These are phyloP conservation scores for Boletus coccyginus DNA, from an alignment of 768 basidiomycete genomes.

Conservation along the genomic window DNA sequence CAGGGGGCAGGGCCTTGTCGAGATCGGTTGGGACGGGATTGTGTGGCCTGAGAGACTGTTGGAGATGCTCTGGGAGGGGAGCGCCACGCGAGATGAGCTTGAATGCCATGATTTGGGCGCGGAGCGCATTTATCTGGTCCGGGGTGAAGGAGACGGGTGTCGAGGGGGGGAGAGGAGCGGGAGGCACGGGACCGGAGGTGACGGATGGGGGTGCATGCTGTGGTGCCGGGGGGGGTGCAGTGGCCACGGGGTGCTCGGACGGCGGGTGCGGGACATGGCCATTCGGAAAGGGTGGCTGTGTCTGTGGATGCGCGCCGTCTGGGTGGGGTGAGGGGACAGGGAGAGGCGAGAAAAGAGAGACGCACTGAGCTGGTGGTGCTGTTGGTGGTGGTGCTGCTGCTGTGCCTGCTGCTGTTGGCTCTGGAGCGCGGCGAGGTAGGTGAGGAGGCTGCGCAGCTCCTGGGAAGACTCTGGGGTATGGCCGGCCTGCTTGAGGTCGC, in stretches of 20 bases:
- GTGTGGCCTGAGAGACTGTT: conserved; percentile 65
- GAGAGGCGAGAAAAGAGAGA: neutral
- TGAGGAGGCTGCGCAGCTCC: conserved; percentile 42
- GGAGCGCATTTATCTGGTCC: conserved; percentile 73
- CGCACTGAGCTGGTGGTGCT: conserved; percentile 34
- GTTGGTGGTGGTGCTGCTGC: conserved; percentile 26
- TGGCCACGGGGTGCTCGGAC: conserved; percentile 5
- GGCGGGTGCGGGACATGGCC: conserved; percentile 42
- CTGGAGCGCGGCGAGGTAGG: conserved; percentile 35
- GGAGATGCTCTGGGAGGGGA: conserved; percentile 66
- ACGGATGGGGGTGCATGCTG: conserved; percentile 38
- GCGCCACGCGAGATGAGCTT: conserved; percentile 64
- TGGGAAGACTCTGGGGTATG: conserved; percentile 42
- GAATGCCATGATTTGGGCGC: conserved; percentile 81
- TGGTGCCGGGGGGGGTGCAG: conserved; percentile 26
- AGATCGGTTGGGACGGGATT: conserved; percentile 60
- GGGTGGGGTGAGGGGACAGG: conserved; percentile 24
- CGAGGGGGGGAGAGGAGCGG: conserved; percentile 53
- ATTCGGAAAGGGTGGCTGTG: conserved; percentile 40
- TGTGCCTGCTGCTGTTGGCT: conserved; percentile 27
- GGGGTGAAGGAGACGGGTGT: conserved; percentile 77
- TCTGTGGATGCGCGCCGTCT: conserved; percentile 26
- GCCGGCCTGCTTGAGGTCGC: conserved; percentile 41
- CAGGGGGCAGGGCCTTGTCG: conserved; percentile 60
- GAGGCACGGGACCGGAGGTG: conserved; percentile 49